Conservation (phyloP, 2,329 filamentous ascomycete genomes). For the Metarhizium rileyi region DNA sequence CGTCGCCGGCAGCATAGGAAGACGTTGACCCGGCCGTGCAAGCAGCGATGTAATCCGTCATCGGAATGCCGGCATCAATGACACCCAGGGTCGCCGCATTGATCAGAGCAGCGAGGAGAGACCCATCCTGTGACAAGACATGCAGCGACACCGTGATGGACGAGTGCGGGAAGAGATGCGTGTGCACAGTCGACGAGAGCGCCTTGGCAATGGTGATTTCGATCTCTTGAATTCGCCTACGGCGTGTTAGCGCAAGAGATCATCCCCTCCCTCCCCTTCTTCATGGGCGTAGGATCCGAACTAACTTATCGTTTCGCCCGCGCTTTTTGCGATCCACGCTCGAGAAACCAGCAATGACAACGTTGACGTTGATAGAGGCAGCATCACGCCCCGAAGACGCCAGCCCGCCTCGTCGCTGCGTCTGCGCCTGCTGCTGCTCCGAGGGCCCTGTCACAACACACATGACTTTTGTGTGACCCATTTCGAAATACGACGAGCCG, state of each 20-base stretch:
- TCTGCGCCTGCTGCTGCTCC: slow-evolving; percentile 50
- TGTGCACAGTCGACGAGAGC: slow-evolving; percentile 70
- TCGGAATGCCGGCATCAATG: slow-evolving; percentile 89
- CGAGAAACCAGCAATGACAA: slow-evolving; percentile 80
- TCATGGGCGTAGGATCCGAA: slow-evolving; percentile 6
- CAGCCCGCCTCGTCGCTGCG: slow-evolving; percentile 25
- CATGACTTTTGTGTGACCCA: slow-evolving; percentile 96
- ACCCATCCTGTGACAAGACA: slow-evolving; percentile 83
- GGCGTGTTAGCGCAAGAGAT: neutral
- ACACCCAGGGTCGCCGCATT: slow-evolving; percentile 89
- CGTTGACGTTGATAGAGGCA: slow-evolving; percentile 63
- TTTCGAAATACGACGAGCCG: slow-evolving; percentile 86
- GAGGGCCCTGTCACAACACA: slow-evolving; percentile 82
- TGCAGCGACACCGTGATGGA: slow-evolving; percentile 77
- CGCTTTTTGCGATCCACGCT: slow-evolving; percentile 75
- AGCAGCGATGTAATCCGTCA: slow-evolving; percentile 83
- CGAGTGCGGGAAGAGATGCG: slow-evolving; percentile 79
- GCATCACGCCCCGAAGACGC: slow-evolving; percentile 34
- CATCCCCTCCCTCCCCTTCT: too few relatives aligned
- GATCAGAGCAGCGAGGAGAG: slow-evolving; percentile 76
- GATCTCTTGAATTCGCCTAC: slow-evolving; percentile 70
- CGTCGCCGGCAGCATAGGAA: slow-evolving; percentile 54
- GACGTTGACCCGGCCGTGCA: slow-evolving; percentile 79
- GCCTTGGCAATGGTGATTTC: slow-evolving; percentile 69
- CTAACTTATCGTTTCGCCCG: slow-evolving; percentile 68